Base-by-base conservation (phyloP, 176 grass and related monocot species). In the Typha latifolia region DNA sequence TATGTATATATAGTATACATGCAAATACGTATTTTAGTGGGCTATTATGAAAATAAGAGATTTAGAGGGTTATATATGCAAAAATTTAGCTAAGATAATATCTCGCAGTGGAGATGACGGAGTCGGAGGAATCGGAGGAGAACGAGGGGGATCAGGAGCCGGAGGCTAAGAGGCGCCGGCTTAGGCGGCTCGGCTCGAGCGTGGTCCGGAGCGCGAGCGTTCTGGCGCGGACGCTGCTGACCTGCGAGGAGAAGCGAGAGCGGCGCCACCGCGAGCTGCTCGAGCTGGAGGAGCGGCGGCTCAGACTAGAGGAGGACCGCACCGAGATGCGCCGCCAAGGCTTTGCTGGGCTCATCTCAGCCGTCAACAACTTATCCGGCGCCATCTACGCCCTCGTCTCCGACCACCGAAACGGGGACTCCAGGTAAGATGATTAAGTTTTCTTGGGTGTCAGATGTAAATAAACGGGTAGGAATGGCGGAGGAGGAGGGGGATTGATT, bases 161-260 rank as follows among this genome's bases (percentile, higher is more conserved):
- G 73, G 81, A 84, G 77, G 67, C 79, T 64, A 99, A 99, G 81
- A 83, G 95, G 4, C 85, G 81, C 29, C 74, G 88, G 0, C 73
- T 82, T 34, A 85, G 74, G 73, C 70, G 86, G 14, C 77, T 99
- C 23, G 86, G 95, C 0, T 90, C 95, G 22, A 99, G 89, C 79
- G 81, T 99, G 29, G 86, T 94, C 66, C 86, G 89, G 14, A 90
- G 95, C 64, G 95, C 95, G 70, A 94, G 86, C 22, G 86, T 99
- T 78, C 79, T 99, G 18, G 81, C 95, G 49, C 78, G 84, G 14
- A 99, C 95, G 0, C 56, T 99, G 76, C 84, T 83, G 24, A 68
- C 95, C n/a, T 99, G 95, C 80, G 95, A 99, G 79, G 89, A 99
- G 67, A 83, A 90, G 81, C 79, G 89, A 49, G 89, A 99, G 81